Evolutionary conservation across 2,329 filamentous ascomycete genomes (phyloP), one percentile per base, ranked within the genome.

Genomic region (Phyllosticta capitalensis): DNA sequence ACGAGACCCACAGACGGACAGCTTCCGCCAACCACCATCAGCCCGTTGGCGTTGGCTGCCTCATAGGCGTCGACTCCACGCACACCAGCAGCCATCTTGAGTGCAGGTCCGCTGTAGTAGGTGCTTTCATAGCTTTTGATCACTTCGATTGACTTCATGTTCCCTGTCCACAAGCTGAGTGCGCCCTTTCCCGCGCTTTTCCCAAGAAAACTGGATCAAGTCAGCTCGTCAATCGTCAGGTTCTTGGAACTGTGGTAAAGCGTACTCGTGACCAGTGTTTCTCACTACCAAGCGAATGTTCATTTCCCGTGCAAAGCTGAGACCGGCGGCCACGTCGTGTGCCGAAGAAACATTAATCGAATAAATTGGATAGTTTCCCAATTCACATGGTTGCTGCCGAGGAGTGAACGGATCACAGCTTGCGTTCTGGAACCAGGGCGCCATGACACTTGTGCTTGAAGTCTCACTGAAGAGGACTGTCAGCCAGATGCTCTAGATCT

Each of bases 201-300:
- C 22, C 70, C 71, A 65, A 72, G 66, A 62, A 55, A 52, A 50
- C 55, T 52, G 50, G n/a, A 61, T 22, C 63, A 33, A 20, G 65
- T 65, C 22, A 64, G 70, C 51, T 63, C 62, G 14, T 64, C 56
- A 21, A 64, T 60, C 54, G 71, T 69, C 26, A 68, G 62, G 22
- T 9, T 52, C n/a, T 20, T 14, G 38, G 14, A 30, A 12, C 33
- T 28, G 24, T 38, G n/a, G 4, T 4, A 5, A 33, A 5, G 9
- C 68, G 56, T 72, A 73, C 55, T 72, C 71, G 54, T 73, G 71
- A 1, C 71, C 70, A 0, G 69, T 72, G 33, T 72, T 73, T 56
- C 71, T 71, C 56, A 73, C 71, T 2, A 70, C 71, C 0, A 72
- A 54, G 2, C 70, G 69, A 24, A 73, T 67, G 3, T 66, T 67